phyloP scores from a whole-genome alignment of 805 yeast species.

The Yarrowia sp. region DNA sequence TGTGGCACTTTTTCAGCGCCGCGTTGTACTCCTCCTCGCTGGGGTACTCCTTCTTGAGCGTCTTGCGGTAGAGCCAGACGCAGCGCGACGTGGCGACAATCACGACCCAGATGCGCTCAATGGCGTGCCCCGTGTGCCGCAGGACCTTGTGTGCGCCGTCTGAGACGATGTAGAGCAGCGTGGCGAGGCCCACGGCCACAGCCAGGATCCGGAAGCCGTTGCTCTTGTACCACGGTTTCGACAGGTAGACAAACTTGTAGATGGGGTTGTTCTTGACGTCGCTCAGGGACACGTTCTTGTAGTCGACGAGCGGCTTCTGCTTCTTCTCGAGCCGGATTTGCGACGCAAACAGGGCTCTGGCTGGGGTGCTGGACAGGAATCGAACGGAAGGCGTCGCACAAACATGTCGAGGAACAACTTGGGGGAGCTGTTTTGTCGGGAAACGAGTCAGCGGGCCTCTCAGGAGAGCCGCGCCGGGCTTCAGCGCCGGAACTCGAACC shows the following conservation, averaged over 20 bases:
- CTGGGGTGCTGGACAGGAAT: too few species aligned
- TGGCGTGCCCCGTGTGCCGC: constrained; percentile 32
- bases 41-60: constrained; percentile 48
- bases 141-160: constrained; percentile 28
- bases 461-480: not conserved
- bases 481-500: not conserved
- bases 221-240: constrained; percentile 14
- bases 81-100: constrained; percentile 64
- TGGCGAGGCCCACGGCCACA: not conserved
- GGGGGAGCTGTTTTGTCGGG: not conserved
- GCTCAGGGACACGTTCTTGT: not conserved
- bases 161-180: not conserved
- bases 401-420: not conserved
- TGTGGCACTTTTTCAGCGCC: constrained; percentile 67
- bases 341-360: not conserved
- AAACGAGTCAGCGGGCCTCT: not conserved
- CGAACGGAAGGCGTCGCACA: too few species aligned
- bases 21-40: constrained; percentile 47
- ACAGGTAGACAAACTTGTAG: constrained; percentile 24
- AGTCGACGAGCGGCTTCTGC: not conserved
- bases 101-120: constrained; percentile 37
- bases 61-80: constrained; percentile 62
- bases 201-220: constrained; percentile 3
- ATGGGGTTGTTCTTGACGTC: constrained; percentile 21
- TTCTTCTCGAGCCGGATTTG: too few species aligned